Percentiles rank a stretch among this genome's conserved stretches.
Evolutionary conservation across 2,329 filamentous ascomycete genomes (phyloP).

Genomic region (Mariannaea elegans): DNA sequence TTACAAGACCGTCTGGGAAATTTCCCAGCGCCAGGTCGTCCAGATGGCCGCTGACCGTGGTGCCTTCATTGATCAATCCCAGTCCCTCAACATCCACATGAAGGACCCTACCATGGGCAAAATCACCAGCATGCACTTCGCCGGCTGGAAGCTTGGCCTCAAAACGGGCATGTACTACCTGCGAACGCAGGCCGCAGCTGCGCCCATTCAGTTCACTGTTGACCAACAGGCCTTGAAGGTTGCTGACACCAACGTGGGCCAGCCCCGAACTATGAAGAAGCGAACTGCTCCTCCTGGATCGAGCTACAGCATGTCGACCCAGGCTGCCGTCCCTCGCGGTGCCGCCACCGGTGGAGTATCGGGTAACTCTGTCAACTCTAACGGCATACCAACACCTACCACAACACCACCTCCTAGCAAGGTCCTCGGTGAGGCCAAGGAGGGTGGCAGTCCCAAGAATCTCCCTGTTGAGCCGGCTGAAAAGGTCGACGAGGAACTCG

Average conservation of each 20-base stretch:
- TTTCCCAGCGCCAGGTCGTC: slow-evolving; percentile 92
- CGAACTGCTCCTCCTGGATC: slow-evolving; percentile 65
- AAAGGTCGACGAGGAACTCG: slow-evolving; percentile 70
- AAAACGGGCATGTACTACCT: slow-evolving; percentile 99
- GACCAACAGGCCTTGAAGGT: slow-evolving; percentile 95
- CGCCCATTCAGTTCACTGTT: slow-evolving; percentile 98
- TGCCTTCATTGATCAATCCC: slow-evolving; percentile 98
- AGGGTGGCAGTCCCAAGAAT: slow-evolving; percentile 82
- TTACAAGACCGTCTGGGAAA: slow-evolving; percentile 99
- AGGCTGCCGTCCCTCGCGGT: slow-evolving; percentile 71
- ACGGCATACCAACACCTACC: slow-evolving; percentile 75
- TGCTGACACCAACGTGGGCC: slow-evolving; percentile 80
- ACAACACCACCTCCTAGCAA: slow-evolving; percentile 73
- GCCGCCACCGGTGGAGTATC: slow-evolving; percentile 64
- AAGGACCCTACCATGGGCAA: slow-evolving; percentile 99
- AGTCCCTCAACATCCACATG: slow-evolving; percentile 99
- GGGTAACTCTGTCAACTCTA: slow-evolving; percentile 52
- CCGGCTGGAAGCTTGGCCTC: slow-evolving; percentile 97
- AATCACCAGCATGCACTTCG: slow-evolving; percentile 99
- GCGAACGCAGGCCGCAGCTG: slow-evolving; percentile 94
- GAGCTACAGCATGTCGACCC: slow-evolving; percentile 59
- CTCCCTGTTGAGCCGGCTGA: slow-evolving; percentile 76
- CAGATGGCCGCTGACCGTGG: slow-evolving; percentile 99
- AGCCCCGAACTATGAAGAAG: slow-evolving; percentile 73
- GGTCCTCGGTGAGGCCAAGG: slow-evolving; percentile 71